A percentile compares a stretch with the other conserved stretches of the same genome.
Evolutionary conservation across 2,329 filamentous ascomycete species (phyloP).

Genomic region (Aureobasidium vineae): DNA sequence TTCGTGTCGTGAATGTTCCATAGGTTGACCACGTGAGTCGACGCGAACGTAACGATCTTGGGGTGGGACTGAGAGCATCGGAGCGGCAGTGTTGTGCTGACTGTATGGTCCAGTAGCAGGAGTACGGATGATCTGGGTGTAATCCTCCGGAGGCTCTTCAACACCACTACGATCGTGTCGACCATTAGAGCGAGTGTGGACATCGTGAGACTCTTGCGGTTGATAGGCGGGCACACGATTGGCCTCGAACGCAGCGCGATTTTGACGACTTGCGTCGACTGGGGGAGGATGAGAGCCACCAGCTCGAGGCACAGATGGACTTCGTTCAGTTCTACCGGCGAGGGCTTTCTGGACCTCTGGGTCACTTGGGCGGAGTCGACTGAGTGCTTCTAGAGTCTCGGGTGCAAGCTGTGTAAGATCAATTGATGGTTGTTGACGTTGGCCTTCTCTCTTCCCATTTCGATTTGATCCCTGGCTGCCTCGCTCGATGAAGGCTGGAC

Average conservation of each 20-base stretch:
- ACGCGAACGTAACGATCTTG: slow-evolving; percentile 2
- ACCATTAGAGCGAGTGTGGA: not conserved
- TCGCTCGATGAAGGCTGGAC: slow-evolving; percentile 34
- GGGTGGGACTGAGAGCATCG: not conserved
- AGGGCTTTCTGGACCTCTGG: slow-evolving; percentile 10
- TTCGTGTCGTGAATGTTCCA: slow-evolving; percentile 2
- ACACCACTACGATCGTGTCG: slow-evolving; percentile 11
- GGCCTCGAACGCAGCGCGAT: not conserved
- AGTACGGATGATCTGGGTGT: slow-evolving; percentile 24
- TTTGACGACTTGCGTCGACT: not conserved
- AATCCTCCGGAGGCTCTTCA: slow-evolving; percentile 19
- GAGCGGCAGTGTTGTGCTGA: not conserved
- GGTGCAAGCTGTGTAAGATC: slow-evolving; percentile 23
- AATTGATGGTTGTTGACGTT: slow-evolving; percentile 15
- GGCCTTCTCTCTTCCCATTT: not conserved
- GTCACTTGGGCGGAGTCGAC: not conserved
- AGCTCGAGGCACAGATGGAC: slow-evolving; percentile 15
- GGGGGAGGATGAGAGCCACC: not conserved
- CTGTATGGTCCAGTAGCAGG: not conserved
- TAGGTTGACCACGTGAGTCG: slow-evolving; percentile 2
- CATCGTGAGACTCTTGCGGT: not conserved
- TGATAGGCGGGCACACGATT: not conserved
- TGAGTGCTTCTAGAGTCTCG: slow-evolving; percentile 24
- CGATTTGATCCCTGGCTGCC: not conserved
- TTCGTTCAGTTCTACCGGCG: slow-evolving; percentile 2